Percentiles rank a stretch among this genome's conserved stretches.
These are phyloP conservation scores for Chalciporus chontae DNA, from an alignment of 768 basidiomycete species.

Conservation along the genomic window DNA sequence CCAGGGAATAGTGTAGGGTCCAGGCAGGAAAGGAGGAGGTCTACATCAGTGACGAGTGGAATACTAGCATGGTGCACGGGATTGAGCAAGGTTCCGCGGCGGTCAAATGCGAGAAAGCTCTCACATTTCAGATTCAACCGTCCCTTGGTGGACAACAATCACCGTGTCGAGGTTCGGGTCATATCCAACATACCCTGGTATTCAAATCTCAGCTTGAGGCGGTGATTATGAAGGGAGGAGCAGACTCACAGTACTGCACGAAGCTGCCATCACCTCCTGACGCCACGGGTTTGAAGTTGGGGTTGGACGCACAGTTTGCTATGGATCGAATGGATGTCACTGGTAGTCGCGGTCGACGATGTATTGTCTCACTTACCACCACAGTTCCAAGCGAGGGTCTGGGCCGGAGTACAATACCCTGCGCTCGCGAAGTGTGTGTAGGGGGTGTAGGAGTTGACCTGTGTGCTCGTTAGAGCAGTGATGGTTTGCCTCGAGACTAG, in stretches of 20 bases:
- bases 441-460: conserved; percentile 41
- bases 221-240: not conserved
- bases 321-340: no score
- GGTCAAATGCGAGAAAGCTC: not conserved
- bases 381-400: conserved; percentile 44
- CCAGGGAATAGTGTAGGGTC: conserved; percentile 50
- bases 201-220: not conserved
- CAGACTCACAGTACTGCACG: not conserved
- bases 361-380: conserved; percentile 34
- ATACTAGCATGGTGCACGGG: not conserved
- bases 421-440: conserved; percentile 47
- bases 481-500: conserved; percentile 27
- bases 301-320: not conserved
- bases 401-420: conserved; percentile 41
- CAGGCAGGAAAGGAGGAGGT: conserved; percentile 34
- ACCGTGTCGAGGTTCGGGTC: conserved; percentile 32
- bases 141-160: conserved; percentile 31
- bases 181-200: conserved; percentile 44
- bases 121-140: conserved; percentile 18
- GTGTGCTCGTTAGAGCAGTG: conserved; percentile 32
- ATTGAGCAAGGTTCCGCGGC: no score
- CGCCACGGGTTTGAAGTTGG: not conserved
- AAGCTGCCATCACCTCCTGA: not conserved
- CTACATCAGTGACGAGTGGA: conserved; percentile 3
- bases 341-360: no score